Evolutionary conservation across 2,329 filamentous ascomycete genomes (phyloP).

Genomic region (Talaromyces pinophilus): DNA sequence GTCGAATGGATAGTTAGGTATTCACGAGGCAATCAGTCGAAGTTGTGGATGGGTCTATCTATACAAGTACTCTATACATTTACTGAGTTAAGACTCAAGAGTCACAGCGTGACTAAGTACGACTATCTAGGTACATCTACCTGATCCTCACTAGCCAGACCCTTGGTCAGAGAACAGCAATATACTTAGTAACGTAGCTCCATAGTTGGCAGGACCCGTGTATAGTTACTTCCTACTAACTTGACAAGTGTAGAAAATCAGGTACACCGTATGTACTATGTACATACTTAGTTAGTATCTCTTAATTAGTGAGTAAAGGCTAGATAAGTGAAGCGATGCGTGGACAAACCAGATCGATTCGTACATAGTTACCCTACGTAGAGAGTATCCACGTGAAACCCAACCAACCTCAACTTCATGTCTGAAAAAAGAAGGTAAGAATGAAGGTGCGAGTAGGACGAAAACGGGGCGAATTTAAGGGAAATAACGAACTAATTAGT

Average conservation of each 20-base stretch:
- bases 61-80: background rate
- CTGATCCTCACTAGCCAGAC: background rate
- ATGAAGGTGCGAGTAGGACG: background rate
- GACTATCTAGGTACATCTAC: slow-evolving; percentile 3
- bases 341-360: slow-evolving; percentile 12
- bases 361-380: background rate
- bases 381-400: slow-evolving; percentile 5
- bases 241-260: background rate
- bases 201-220: slow-evolving; percentile 9
- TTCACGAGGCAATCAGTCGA: background rate
- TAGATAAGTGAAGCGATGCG: slow-evolving; percentile 11
- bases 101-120: background rate
- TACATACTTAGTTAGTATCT: background rate
- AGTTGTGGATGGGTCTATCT: background rate
- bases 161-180: background rate
- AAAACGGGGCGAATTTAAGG: slow-evolving; percentile 9
- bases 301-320: background rate
- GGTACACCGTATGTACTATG: slow-evolving; percentile 1
- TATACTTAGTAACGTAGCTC: slow-evolving; percentile 2
- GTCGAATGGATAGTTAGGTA: background rate
- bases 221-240: slow-evolving; percentile 1
- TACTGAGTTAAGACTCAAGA: background rate
- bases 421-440: background rate
- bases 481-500: background rate
- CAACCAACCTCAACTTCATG: background rate